phyloP scores from a whole-genome alignment of 1,284 basidiomycete genomes.

The Austroboletus novae-zelandiae region DNA sequence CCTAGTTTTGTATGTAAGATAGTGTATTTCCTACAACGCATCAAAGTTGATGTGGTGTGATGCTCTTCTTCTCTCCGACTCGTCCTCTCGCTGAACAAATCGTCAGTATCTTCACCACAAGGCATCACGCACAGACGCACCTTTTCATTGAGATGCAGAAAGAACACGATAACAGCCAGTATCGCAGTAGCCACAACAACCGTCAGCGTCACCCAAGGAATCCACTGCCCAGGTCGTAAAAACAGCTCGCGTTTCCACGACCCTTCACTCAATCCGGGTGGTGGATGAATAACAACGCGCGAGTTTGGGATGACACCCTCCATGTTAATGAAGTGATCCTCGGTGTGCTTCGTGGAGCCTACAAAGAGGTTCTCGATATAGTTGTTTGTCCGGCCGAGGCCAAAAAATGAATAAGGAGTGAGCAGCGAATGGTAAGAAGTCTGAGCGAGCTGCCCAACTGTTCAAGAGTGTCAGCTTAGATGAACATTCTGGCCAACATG shows the following conservation, averaged over 20 bases:
- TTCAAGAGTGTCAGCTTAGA: conserved; percentile 8
- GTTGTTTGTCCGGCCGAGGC: conserved; percentile 98
- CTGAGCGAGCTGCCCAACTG: conserved; percentile 91
- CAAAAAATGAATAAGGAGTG: conserved; percentile 94
- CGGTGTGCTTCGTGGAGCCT: conserved; percentile 76
- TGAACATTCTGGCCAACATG: not conserved
- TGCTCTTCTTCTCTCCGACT: conserved; percentile 80
- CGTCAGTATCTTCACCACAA: conserved; percentile 4
- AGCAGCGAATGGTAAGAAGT: conserved; percentile 87
- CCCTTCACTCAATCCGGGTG: conserved; percentile 44
- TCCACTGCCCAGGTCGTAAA: conserved; percentile 94
- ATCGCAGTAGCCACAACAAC: conserved; percentile 74
- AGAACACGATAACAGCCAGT: conserved; percentile 81
- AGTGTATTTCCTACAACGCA: conserved; percentile 57
- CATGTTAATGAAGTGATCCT: conserved; percentile 80
- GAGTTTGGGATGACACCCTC: conserved; percentile 98
- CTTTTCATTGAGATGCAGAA: conserved; percentile 92
- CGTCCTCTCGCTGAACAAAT: conserved; percentile 76
- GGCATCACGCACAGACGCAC: conserved; percentile 37
- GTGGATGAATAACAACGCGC: conserved; percentile 92
- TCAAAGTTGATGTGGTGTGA: conserved; percentile 98
- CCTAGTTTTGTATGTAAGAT: conserved; percentile 16
- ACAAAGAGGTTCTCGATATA: conserved; percentile 98
- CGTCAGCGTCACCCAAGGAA: conserved; percentile 92
- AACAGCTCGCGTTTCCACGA: conserved; percentile 91